Evolutionary conservation across 257 asterid species (phyloP).

Genomic region (Jaltomata sinuosa): DNA sequence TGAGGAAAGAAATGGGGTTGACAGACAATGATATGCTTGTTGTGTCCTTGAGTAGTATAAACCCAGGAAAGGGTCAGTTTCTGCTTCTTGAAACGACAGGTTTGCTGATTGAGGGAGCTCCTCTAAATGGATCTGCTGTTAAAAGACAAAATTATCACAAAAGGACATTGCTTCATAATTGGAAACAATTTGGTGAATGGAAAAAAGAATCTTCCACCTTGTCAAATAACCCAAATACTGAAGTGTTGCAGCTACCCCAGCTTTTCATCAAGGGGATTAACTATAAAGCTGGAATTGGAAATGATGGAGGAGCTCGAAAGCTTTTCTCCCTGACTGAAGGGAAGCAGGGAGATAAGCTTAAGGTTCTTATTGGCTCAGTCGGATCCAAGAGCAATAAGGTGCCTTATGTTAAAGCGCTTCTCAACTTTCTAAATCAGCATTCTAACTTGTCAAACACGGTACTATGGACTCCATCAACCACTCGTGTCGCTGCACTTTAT

Average conservation of each 20-base stretch:
- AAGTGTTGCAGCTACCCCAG: constrained; percentile 6
- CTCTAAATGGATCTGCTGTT: constrained; percentile 15
- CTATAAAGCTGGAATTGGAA: constrained; percentile 4
- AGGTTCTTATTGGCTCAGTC: constrained; percentile 84
- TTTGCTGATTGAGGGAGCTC: constrained; percentile 36
- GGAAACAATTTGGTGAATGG: constrained; percentile 12
- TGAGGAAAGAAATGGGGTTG: constrained; percentile 84
- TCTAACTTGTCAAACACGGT: constrained; percentile 62
- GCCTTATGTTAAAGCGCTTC: constrained; percentile 66
- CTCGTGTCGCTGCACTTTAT: constrained; percentile 88
- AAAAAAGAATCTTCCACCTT: constrained; percentile 6
- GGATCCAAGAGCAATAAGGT: constrained; percentile 93
- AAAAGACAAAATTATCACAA: constrained; percentile 42
- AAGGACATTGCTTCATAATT: constrained; percentile 41
- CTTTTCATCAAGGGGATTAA: constrained; percentile 1
- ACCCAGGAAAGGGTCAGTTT: constrained; percentile 93
- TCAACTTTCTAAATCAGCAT: constrained; percentile 42
- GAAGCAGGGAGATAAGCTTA: constrained; percentile 33
- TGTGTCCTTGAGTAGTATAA: constrained; percentile 76
- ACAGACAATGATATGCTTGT: constrained; percentile 71
- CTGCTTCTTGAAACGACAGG: constrained; percentile 76
- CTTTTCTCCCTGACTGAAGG: constrained; percentile 18
- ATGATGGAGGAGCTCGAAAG: constrained; percentile 24
- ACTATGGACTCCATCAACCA: constrained; percentile 95
- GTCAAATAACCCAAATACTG: constrained; percentile 5